Evolutionary conservation across 108 stramenopile species (phyloP).

Genomic region (Fragilaria radians): DNA sequence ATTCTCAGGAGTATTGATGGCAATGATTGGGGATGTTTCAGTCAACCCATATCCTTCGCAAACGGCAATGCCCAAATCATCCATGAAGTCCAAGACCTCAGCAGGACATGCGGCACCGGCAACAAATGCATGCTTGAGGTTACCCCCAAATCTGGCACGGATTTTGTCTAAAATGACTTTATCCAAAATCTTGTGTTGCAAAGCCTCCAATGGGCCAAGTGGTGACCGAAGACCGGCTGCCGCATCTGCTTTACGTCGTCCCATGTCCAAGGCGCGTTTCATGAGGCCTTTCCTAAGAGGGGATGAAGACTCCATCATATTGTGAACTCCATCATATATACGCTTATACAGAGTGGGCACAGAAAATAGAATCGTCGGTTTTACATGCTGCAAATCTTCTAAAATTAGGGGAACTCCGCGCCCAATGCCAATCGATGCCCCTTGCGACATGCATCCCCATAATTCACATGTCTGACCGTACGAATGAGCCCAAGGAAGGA

Average conservation of each 20-base stretch:
- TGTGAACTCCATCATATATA: conserved; percentile 91
- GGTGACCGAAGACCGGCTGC: conserved; percentile 29
- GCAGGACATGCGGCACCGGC: conserved; percentile 87
- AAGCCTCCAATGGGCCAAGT: conserved; percentile 38
- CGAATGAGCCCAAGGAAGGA: conserved; percentile 95
- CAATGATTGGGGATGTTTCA: conserved; percentile 86
- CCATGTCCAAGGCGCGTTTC: conserved; percentile 59
- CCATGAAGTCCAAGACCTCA: conserved; percentile 90
- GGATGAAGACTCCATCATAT: conserved; percentile 60
- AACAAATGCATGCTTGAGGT: conserved; percentile 63
- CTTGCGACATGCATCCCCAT: conserved; percentile 78
- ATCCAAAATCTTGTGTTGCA: conserved; percentile 59
- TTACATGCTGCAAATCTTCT: conserved; percentile 69
- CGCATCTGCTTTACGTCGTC: conserved; percentile 43
- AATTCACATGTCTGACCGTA: conserved; percentile 92
- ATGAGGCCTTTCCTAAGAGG: conserved; percentile 60
- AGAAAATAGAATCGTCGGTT: conserved; percentile 80
- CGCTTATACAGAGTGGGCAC: conserved; percentile 94
- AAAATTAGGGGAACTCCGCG: conserved; percentile 70
- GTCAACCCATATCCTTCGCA: conserved; percentile 93
- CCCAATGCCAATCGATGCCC: conserved; percentile 81
- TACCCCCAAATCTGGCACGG: conserved; percentile 86
- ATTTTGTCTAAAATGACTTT: conserved; percentile 80
- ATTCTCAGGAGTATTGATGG: conserved; percentile 63
- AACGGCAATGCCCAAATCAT: conserved; percentile 82